These are phyloP conservation scores for Thielaviopsis cerberus DNA, from an alignment of 2,329 filamentous ascomycete species.

Conservation along the genomic window DNA sequence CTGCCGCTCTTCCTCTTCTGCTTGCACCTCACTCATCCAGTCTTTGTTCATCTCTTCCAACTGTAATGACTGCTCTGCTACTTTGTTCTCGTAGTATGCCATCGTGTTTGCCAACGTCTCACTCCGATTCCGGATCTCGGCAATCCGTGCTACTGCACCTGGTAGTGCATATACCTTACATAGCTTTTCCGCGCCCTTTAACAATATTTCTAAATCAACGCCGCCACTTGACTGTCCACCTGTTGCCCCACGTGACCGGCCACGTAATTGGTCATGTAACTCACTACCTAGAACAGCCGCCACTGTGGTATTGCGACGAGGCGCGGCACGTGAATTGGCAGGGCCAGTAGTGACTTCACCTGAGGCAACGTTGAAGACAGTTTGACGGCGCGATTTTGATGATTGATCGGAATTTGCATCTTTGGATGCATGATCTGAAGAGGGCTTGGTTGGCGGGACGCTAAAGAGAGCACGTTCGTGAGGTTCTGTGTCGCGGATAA, in stretches of 20 bases:
- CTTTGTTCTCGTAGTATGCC: constrained; percentile 60
- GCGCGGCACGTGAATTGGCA: constrained; percentile 29
- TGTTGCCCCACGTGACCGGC: constrained; percentile 25
- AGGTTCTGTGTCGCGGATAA: constrained; percentile 86
- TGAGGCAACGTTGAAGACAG: constrained; percentile 46
- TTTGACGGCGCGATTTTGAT: constrained; percentile 33
- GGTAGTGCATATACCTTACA: constrained; percentile 72
- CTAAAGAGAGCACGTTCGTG: constrained; percentile 94
- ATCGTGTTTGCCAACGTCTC: constrained; percentile 54
- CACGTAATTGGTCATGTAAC: constrained; percentile 60
- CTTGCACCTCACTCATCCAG: constrained; percentile 35
- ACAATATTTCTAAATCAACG: constrained; percentile 67
- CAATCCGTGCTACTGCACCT: constrained; percentile 61
- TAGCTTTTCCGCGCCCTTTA: constrained; percentile 76
- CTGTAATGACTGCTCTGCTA: constrained; percentile 57
- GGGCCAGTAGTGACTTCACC: constrained; percentile 42
- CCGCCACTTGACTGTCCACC: constrained; percentile 34
- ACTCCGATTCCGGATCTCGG: constrained; percentile 51
- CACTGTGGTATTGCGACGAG: constrained; percentile 62
- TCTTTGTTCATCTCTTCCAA: constrained; percentile 55
- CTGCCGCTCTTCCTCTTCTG: constrained; percentile 27
- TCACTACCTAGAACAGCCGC: constrained; percentile 76
- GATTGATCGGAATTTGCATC: constrained; percentile 20
- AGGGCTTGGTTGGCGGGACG: constrained; percentile 46
- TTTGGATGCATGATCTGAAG: constrained; percentile 22